A percentile compares a stretch with the other conserved stretches of the same genome.
Conservation (phyloP, 2,329 filamentous ascomycete genomes). For the Davidsoniella neocaledoniae region DNA sequence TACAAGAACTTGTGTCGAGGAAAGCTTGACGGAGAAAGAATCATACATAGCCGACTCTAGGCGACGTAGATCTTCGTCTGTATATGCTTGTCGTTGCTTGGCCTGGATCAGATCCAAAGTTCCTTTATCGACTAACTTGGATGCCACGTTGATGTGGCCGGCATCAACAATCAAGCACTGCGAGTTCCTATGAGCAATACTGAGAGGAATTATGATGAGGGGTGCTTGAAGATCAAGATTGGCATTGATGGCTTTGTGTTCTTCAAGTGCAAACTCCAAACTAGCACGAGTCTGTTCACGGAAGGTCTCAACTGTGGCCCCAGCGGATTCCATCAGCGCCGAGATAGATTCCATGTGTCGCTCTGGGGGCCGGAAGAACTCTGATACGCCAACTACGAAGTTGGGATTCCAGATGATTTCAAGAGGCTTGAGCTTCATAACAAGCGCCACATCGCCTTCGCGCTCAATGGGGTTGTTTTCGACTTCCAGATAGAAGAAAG, state of each 20-base stretch:
- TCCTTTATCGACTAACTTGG: conserved; percentile 81
- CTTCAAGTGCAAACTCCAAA: conserved; percentile 87
- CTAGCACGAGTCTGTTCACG: conserved; percentile 91
- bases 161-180: conserved; percentile 91
- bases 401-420: conserved; percentile 97
- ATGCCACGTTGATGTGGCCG: conserved; percentile 86
- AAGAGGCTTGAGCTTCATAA: conserved; percentile 81
- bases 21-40: conserved; percentile 81
- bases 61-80: conserved; percentile 71
- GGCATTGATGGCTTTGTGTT: conserved; percentile 96
- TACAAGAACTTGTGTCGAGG: conserved; percentile 89
- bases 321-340: conserved; percentile 86
- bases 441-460: conserved; percentile 78
- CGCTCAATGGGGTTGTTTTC: conserved; percentile 92
- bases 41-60: conserved; percentile 95
- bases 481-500: conserved; percentile 82
- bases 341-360: conserved; percentile 97
- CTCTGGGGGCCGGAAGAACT: conserved; percentile 93
- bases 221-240: conserved; percentile 91
- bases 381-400: conserved; percentile 76
- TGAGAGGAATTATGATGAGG: conserved; percentile 90
- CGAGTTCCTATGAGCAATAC: conserved; percentile 62
- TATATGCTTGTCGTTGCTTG: conserved; percentile 77
- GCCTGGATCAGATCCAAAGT: conserved; percentile 78
- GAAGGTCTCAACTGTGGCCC: conserved; percentile 86